These are phyloP conservation scores for Phytopythium ostracodes DNA, from an alignment of 352 stramenopile genomes.

Conservation along the genomic window DNA sequence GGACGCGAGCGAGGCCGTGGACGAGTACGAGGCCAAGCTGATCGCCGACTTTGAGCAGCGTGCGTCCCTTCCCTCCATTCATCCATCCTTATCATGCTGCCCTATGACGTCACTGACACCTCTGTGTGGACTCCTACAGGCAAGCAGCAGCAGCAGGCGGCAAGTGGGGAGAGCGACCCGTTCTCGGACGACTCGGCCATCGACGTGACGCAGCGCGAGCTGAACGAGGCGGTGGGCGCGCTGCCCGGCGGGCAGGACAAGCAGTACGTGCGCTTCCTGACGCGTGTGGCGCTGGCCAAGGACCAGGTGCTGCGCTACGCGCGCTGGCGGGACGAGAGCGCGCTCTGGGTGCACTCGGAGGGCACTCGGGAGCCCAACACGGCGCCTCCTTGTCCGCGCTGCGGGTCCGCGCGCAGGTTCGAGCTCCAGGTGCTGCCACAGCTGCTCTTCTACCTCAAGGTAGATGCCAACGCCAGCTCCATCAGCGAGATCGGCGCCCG, in stretches of 20 bases:
- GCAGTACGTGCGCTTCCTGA: constrained; percentile 79
- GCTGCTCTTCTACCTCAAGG: constrained; percentile 90
- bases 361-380: constrained; percentile 27
- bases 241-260: constrained; percentile 54
- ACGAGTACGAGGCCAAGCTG: constrained; percentile 74
- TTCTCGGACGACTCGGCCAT: constrained; percentile 74
- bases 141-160: constrained; percentile 10
- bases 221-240: constrained; percentile 66
- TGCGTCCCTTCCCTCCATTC: constrained; percentile 16
- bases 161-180: constrained; percentile 34
- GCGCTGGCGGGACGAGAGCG: constrained; percentile 80
- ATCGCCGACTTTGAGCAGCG: constrained; percentile 66
- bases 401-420: constrained; percentile 82
- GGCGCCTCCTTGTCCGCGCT: constrained; percentile 77
- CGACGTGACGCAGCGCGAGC: constrained; percentile 67
- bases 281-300: constrained; percentile 73
- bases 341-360: constrained; percentile 87
- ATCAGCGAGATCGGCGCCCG: constrained; percentile 48
- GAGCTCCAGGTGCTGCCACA: constrained; percentile 96
- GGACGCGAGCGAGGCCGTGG: constrained; percentile 47
- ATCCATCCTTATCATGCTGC: too few species aligned
- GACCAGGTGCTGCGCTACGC: constrained; percentile 88
- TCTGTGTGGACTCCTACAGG: not conserved
- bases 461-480: constrained; percentile 63
- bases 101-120: not conserved